Evolutionary conservation across 768 basidiomycete species (phyloP).

Genomic region (Leccinellum albellum): DNA sequence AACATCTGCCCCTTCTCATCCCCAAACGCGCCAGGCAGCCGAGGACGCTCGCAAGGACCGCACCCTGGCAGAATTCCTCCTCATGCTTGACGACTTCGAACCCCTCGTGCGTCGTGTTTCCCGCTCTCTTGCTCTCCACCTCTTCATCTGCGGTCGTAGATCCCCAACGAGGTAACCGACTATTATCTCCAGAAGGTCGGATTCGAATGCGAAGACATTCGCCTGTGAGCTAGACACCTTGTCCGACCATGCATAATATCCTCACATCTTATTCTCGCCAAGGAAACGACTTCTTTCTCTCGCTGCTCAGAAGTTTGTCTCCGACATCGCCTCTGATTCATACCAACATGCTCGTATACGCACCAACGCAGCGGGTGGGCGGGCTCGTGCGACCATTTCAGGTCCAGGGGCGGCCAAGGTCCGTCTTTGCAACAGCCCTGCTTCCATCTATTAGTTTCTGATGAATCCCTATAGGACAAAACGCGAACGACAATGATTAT

Average conservation of each 20-base stretch:
- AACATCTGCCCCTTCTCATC: constrained; percentile 23
- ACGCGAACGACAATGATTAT: constrained; percentile 93
- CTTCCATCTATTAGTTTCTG: constrained; percentile 1
- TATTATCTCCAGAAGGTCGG: constrained; percentile 96
- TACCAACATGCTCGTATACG: constrained; percentile 97
- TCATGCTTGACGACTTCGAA: constrained; percentile 96
- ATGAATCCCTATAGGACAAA: constrained; percentile 56
- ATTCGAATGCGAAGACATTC: constrained; percentile 91
- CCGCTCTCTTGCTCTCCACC: neutral
- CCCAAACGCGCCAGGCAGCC: constrained; percentile 62
- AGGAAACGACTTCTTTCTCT: constrained; percentile 94
- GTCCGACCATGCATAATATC: neutral
- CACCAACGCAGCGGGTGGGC: constrained; percentile 77
- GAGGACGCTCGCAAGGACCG: constrained; percentile 86
- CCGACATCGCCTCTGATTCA: constrained; percentile 94
- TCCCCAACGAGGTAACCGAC: constrained; percentile 96
- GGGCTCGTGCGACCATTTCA: constrained; percentile 51
- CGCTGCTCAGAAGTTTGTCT: constrained; percentile 96
- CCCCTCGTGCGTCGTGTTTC: constrained; percentile 64
- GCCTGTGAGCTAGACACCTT: constrained; percentile 56
- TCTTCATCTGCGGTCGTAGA: constrained; percentile 43
- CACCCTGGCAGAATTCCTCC: constrained; percentile 87
- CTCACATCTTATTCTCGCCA: constrained; percentile 5
- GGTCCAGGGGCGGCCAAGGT: constrained; percentile 68
- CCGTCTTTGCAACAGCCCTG: constrained; percentile 17